Conservation (phyloP, 2,329 filamentous ascomycete species). For the Penicillium freii region DNA sequence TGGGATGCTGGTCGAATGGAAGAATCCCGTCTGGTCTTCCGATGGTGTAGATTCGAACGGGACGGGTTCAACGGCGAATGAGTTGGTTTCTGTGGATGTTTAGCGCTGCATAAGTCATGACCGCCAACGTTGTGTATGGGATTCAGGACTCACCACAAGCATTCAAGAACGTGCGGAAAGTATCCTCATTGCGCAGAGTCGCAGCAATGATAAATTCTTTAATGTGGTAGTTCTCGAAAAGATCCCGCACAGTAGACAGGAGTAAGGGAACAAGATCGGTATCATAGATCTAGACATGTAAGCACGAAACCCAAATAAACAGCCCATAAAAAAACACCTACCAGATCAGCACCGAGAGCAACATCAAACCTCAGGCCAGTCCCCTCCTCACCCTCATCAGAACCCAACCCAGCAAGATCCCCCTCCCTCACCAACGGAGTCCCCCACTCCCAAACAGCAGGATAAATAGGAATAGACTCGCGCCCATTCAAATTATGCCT, state of each 20-base stretch:
- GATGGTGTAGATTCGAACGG: constrained; percentile 44
- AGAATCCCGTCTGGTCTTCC: constrained; percentile 48
- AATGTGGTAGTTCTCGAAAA: constrained; percentile 54
- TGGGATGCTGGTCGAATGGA: constrained; percentile 44
- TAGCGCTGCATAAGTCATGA: neutral
- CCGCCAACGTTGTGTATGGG: no score
- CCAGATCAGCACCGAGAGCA: constrained; percentile 45
- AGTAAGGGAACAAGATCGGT: constrained; percentile 57
- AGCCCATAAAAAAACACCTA: constrained; percentile 19
- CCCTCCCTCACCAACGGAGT: constrained; percentile 25
- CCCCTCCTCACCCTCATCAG: constrained; percentile 1
- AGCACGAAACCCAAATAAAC: neutral
- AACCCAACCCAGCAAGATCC: constrained; percentile 2
- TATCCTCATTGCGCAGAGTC: constrained; percentile 61
- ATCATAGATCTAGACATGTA: constrained; percentile 57
- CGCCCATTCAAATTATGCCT: constrained; percentile 30
- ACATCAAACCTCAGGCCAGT: constrained; percentile 34
- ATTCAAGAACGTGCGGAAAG: constrained; percentile 58
- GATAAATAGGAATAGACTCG: constrained; percentile 26
- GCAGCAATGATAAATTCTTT: constrained; percentile 59
- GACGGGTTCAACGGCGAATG: constrained; percentile 40
- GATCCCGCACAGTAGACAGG: constrained; percentile 54
- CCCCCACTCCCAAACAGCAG: constrained; percentile 46
- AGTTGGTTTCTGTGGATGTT: constrained; percentile 28
- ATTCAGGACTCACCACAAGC: constrained; percentile 54